Base-by-base conservation (phyloP, 306 rosid genomes). In the Luffa acutangula region DNA sequence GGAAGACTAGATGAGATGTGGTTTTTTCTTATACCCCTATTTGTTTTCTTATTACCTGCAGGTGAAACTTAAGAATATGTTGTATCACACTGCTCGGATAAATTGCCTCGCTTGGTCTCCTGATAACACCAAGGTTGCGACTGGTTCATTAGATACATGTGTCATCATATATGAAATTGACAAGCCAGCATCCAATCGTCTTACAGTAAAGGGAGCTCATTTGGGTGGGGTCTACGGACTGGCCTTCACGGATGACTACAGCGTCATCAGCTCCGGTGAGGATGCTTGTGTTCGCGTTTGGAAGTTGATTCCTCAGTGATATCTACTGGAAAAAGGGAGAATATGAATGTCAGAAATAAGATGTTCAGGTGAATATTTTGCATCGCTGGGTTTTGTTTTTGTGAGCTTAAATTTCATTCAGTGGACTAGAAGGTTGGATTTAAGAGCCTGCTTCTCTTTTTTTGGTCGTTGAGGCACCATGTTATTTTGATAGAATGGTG, bases 101-200 rank as follows among this genome's bases (percentile, higher is more conserved):
- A 95, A 95, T 83, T 92, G 97, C 80, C 92, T 95, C 63, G 96
- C 97, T 72, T 95, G 99, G 99, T 95, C 97, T 81, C 96, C 97
- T 72, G 96, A 89, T 84, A 90, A 83, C 85, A 79, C 79, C 80
- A 88, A 87, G 89, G 91, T 95, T 81, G 97, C 96, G 15, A 91
- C 97, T 56, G 99, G 99, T 78, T 95, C 99, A 36, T 93, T 95
- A 4, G 99, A 95, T 82, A 93, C 86, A 0, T 91, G 94, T 17
- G 86, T 93, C 83, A 91, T 95, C 80, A 45, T 95, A 48, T 95
- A 92, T 83, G 96, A 91, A 85, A 78, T 91, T 42, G 93, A 91
- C 87, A 93, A 93, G 87, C 96, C 99, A 48, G 93, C 87, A 60
- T 88, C 99, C 54, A 87, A 75, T 84, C 94, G 97, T 82, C 79